Base-by-base conservation (phyloP, 176 grass and related monocot species). In the Elaeis guineensis region DNA sequence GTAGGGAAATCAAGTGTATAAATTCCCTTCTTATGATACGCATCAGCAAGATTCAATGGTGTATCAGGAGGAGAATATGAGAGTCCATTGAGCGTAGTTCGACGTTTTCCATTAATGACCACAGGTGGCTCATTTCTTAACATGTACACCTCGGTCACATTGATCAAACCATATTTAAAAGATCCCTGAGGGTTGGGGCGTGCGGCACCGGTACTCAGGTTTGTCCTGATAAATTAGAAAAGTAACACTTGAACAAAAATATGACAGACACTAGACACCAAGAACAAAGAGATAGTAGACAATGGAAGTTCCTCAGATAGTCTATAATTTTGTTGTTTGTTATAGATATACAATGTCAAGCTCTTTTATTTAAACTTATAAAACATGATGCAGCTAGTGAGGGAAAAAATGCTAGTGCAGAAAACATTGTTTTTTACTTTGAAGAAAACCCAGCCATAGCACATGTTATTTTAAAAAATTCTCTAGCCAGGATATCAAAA, bases 141-240 rank as follows among this genome's bases (percentile, higher is more conserved):
- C 21, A 97, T 16, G 2, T 88, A 85, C 14, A 86, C 80, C 26
- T 97, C 68, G 2, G 92, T 91, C 32, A 97, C 75, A 62, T 90
- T 85, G 58, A 85, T 97, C 0, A 72, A 82, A 21, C 75, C 87
- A 0, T 97, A 97, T 67, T 20, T 81, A 72, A 91, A 97, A 51
- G 92, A 97, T 49, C 92, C 92, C 58, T 97, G 92, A 6, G 87
- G 92, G 24, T 97, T 97, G 25, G 81, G 81, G 19, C 87, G 83
- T 2, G 92, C 92, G 63, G 87, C 92, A 70, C 92, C 87, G 35
- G 87, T 52, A 64, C 62, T 91, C 3, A 73, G 59, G 62, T 97
- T 97, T 83, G 76, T 91, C 58, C 87, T 97, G 76, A 75, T 35
- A 63, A 70, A 80, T 50, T 25, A 11, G 24, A 4, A 24, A 24